Base-by-base conservation (phyloP, 2,329 filamentous ascomycete genomes). In the Fusarium caatingaense region DNA sequence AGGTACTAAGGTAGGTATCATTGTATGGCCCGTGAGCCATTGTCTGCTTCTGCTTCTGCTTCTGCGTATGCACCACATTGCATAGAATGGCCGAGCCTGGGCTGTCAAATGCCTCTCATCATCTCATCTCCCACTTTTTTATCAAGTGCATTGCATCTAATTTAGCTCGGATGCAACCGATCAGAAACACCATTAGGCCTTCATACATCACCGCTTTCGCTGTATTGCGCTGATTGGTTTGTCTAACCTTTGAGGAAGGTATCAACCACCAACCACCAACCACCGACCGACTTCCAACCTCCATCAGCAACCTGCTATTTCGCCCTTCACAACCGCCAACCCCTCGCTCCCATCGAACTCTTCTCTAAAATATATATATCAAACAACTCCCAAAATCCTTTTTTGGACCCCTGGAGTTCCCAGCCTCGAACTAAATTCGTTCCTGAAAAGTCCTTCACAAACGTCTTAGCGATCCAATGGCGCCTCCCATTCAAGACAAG, bases 161-260 rank as follows among this genome's bases (percentile, higher is more conserved):
- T 30, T 56, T 64, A 60, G 69, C 56, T 74, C 72, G 72, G 72
- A 60, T 71, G 61, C 51, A 63, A 57, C 72, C 72, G 72, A 74
- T 74, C 72, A 72, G 57, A 64, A 49, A 58, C 64, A 69, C 58
- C 45, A 32, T 64, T 46, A 27, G 45, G 51, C 40, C 45, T 53
- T 59, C 41, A 55, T 53, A 53, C 37, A 53, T 41, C 13, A 53
- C 49, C 25, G 34, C 32, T 25, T 53, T 53, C n/a, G 20, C 21
- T 28, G 23, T 40, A 53, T 65, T 55, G 34, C 34, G 34, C 34
- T 37, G 18, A 37, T 37, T 37, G 34, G 34, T 37, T 18, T 37
- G 34, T 37, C 18, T 53, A 42, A 42, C 49, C 27, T 20, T 53
- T 23, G 13, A 28, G 23, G 23, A 53, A 42, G n/a, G 18, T 53